A percentile compares a stretch with the other conserved stretches of the same genome.
Conservation (phyloP, 495 filamentous ascomycete genomes). For the Hypomontagnella submonticulosa region DNA sequence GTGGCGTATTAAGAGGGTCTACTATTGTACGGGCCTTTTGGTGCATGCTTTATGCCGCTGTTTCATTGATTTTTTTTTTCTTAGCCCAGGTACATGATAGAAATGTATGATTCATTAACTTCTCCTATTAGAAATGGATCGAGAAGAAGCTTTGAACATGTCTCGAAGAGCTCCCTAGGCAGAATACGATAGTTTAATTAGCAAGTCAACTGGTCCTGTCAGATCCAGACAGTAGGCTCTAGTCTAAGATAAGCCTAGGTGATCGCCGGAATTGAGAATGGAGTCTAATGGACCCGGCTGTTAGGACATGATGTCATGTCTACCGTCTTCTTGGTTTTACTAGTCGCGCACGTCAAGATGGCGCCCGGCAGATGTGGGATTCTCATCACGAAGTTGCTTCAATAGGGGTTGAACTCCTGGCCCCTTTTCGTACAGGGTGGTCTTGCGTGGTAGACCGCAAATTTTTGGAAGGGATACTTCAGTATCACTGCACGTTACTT, state of each 20-base stretch:
- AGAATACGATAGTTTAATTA: slow-evolving; percentile 36
- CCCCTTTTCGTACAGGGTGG: slow-evolving; percentile 14
- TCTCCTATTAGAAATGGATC: slow-evolving; percentile 11
- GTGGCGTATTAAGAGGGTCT: slow-evolving; percentile 12
- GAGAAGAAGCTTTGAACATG: slow-evolving; percentile 2
- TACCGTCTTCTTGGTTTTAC: slow-evolving; percentile 20
- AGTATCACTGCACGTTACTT: too few species aligned
- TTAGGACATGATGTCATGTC: slow-evolving; percentile 36
- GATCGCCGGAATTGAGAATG: slow-evolving; percentile 35
- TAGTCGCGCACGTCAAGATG: slow-evolving; percentile 23
- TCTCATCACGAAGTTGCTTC: not conserved
- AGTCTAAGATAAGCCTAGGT: slow-evolving; percentile 33
- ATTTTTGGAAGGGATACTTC: slow-evolving; percentile 1
- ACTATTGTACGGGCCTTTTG: not conserved
- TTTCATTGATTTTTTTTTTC: slow-evolving; percentile 2
- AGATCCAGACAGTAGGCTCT: slow-evolving; percentile 25
- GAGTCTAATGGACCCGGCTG: slow-evolving; percentile 32
- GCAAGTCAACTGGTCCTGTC: slow-evolving; percentile 28
- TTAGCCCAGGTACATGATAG: not conserved
- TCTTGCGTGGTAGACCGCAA: not conserved
- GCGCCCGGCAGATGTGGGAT: slow-evolving; percentile 30
- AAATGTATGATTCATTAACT: not conserved
- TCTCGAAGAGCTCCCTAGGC: slow-evolving; percentile 10
- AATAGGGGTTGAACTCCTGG: slow-evolving; percentile 1
- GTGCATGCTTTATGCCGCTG: not conserved